Conservation (phyloP, 2,329 filamentous ascomycete species). For the Periconia macrospinosa region DNA sequence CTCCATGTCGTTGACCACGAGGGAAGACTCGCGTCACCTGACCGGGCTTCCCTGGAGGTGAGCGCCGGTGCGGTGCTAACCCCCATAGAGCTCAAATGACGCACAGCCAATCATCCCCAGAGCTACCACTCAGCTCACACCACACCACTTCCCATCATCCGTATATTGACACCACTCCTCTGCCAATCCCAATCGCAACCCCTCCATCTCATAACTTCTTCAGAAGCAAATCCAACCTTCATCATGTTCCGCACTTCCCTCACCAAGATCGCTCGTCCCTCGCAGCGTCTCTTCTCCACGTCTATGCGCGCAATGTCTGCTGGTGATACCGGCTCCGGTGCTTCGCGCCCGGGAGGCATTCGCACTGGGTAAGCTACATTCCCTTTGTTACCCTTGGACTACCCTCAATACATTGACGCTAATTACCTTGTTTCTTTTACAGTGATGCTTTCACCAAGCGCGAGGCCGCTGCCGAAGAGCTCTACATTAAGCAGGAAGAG, state of each 20-base stretch:
- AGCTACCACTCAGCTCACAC: constrained; percentile 13
- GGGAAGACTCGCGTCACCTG: neutral
- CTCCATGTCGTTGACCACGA: neutral
- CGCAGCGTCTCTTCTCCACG: constrained; percentile 47
- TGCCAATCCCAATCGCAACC: constrained; percentile 17
- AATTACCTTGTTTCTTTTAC: constrained; percentile 12
- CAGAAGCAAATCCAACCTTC: constrained; percentile 6
- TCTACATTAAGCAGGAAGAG: constrained; percentile 84
- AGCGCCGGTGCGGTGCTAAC: neutral
- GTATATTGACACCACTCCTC: constrained; percentile 5
- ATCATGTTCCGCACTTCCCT: constrained; percentile 44
- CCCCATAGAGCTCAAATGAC: constrained; percentile 17
- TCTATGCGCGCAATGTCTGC: constrained; percentile 48
- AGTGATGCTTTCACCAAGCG: constrained; percentile 93
- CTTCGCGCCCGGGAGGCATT: constrained; percentile 44
- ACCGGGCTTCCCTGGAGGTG: neutral
- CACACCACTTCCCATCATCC: constrained; percentile 25
- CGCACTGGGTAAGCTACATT: constrained; percentile 34
- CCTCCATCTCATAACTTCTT: constrained; percentile 5
- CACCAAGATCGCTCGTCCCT: constrained; percentile 44
- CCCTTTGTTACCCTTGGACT: neutral
- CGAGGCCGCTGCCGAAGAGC: constrained; percentile 83
- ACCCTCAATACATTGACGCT: constrained; percentile 1
- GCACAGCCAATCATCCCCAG: constrained; percentile 15
- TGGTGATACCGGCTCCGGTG: constrained; percentile 49